Base-by-base conservation (phyloP, 768 basidiomycete genomes). In the Tricholoma sp. region DNA sequence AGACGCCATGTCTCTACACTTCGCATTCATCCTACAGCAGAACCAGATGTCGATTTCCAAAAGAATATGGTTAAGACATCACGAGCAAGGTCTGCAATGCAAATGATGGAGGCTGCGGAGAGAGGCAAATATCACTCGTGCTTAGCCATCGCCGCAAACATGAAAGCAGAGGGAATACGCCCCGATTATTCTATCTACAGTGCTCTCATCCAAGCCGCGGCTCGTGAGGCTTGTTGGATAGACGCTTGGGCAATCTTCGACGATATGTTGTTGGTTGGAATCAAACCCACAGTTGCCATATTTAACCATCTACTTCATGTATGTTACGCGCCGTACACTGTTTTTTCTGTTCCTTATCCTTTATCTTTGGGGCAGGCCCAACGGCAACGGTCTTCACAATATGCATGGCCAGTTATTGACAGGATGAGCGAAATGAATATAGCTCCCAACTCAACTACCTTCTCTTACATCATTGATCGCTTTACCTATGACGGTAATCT, bases 181-280 rank as follows among this genome's bases (percentile, higher is more conserved):
- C 89, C 90, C 0, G 78, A 84, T 60, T 34, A 78, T 14, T 61
- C 69, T 32, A 78, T 81, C 0, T 91, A 91, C 66, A 79, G 84
- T 58, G 67, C 73, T 3, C 69, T 92, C 3, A 72, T 91, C 32
- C 65, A 72, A 3, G 77, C 81, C 35, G 75, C 83, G 55, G 75
- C 79, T 0, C 60, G 65, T 6, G 72, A 79, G 35, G 74, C 71
- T 4, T 63, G 76, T 8, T 73, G 73, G 66, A 62, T 77, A 27
- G 83, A 88, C 58, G 79, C 85, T 4, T 80, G 79, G 75, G 88
- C 86, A 16, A 77, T 88, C 54, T 69, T 87, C 27, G 84, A 87
- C 34, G 88, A 91, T 66, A 89, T 91, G 86, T 52, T 76, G 32
- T 66, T 74, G 16, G 61, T 76, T 43, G 79, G 77, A 2, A 59